Base-by-base conservation (phyloP, 108 stramenopile species). In the Nitzschia sp. region DNA sequence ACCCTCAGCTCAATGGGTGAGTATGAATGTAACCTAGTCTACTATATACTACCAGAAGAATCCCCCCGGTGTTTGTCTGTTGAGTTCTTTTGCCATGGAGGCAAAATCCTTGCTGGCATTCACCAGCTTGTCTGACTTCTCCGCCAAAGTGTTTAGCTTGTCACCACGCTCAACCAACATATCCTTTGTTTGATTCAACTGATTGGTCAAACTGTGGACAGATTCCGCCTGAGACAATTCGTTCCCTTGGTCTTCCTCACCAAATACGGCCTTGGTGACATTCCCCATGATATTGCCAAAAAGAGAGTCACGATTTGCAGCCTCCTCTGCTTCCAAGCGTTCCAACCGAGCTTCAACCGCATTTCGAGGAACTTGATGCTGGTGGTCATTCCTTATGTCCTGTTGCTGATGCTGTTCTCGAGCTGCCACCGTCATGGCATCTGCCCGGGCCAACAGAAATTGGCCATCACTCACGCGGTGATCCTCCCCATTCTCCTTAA, bases 31-130 rank as follows among this genome's bases (percentile, higher is more conserved):
- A 34, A 34, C 29, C 29, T 34, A 34, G 29, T 34, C 29, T 34
- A 34, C 5, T 48, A 48, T 17, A 3, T 6, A 12, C 52, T 78
- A 83, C 72, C 78, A 80, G 68, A 81, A 77, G 38, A 80, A 57
- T 8, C 79, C 72, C 39, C 70, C 71, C 48, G 86, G 86, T n/a
- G 76, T 67, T 53, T 77, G 59, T 40, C 58, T 54, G 22, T 85
- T 79, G 14, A 90, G 72, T 52, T 87, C 81, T 69, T 90, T 90
- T 8, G 89, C 92, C 83, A 93, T 83, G 10, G 80, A 75, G n/a
- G 89, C 89, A 70, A 93, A 93, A 61, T 91, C 89, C 60, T 82
- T 61, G 40, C 80, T 77, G 7, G 92, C 88, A 41, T 82, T 77
- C 41, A 81, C 83, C 54, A 93, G 63, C 12, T 79, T 75, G 38